These are phyloP conservation scores for Diplodia corticola DNA, from an alignment of 2,329 filamentous ascomycete species.

Conservation along the genomic window DNA sequence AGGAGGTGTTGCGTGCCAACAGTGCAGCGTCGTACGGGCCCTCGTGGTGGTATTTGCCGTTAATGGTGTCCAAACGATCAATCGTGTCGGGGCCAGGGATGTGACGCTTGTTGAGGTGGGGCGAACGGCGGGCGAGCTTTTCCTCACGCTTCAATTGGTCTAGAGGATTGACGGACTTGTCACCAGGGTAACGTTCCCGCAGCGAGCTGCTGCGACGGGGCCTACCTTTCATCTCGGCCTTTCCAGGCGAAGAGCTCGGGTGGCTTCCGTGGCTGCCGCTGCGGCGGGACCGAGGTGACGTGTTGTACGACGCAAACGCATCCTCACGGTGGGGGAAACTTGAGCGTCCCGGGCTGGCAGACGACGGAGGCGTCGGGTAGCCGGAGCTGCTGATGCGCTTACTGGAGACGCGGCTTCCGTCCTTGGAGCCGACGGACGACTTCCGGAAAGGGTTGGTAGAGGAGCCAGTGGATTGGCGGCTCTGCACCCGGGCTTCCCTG, in stretches of 20 bases:
- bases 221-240: conserved; percentile 30
- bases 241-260: conserved; percentile 24
- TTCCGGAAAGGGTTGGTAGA: conserved; percentile 49
- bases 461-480: conserved; percentile 39
- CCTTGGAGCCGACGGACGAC: conserved; percentile 24
- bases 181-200: conserved; percentile 61
- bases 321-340: conserved; percentile 38
- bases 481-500: conserved; percentile 30
- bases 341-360: conserved; percentile 53
- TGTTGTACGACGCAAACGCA: conserved; percentile 34
- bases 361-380: conserved; percentile 56
- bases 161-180: conserved; percentile 65
- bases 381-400: conserved; percentile 33
- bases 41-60: conserved; percentile 77
- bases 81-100: conserved; percentile 74
- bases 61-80: conserved; percentile 72
- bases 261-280: conserved; percentile 35
- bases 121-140: conserved; percentile 65
- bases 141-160: conserved; percentile 65
- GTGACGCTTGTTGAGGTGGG: conserved; percentile 65
- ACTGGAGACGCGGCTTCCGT: conserved; percentile 33
- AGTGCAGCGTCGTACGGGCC: conserved; percentile 87
- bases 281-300: conserved; percentile 34
- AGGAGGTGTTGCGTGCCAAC: conserved; percentile 68
- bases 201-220: conserved; percentile 54